Base-by-base conservation (phyloP, 805 yeast genomes). In the Candida xiaguanensis region DNA sequence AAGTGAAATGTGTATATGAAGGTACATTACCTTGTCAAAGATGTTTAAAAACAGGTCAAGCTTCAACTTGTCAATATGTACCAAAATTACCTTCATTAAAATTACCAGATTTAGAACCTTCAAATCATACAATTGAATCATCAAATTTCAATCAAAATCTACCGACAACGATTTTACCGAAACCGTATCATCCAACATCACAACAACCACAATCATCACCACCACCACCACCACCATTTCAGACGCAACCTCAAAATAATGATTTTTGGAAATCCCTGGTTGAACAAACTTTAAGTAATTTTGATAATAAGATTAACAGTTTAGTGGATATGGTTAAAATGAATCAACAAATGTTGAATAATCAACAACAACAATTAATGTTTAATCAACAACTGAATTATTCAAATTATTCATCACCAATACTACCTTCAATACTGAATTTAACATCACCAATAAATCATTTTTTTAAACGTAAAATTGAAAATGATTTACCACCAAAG, bases 1-100 rank as follows among this genome's bases (percentile, higher is more conserved):
- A 82, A 56, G 80, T 81, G 19, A 78, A 72, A 55, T 82, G 89
- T 49, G 70, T 69, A 27, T 78, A 78, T 49, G 49, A 62, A 5
- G 64, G 61, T 2, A 47, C 56, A 2, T 58, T 74, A 38, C 80
- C 82, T 1, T 82, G 89, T 53, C 74, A 72, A 44, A 53, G 85
- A 41, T 82, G 89, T 52, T 46, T 64, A 12, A 67, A 70, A 27
- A 68, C 63, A 14, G 75, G 75, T 13, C 64, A 75, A 20, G 72
- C 70, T 3, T 44, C 50, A 13, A 50, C 51, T 32, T 82, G 88
- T 49, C 72, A 74, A 22, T 80, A 74, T 55, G 78, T 77, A 34
- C 71, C 73, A 37, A 77, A 74, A 44, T 62, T 77, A 3, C 80
- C 82, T 2, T 55, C 67, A 3, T 36, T 66, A 11, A 58, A 55